Conservation (phyloP, 106 monocot species). For the Dioscorea alata region DNA sequence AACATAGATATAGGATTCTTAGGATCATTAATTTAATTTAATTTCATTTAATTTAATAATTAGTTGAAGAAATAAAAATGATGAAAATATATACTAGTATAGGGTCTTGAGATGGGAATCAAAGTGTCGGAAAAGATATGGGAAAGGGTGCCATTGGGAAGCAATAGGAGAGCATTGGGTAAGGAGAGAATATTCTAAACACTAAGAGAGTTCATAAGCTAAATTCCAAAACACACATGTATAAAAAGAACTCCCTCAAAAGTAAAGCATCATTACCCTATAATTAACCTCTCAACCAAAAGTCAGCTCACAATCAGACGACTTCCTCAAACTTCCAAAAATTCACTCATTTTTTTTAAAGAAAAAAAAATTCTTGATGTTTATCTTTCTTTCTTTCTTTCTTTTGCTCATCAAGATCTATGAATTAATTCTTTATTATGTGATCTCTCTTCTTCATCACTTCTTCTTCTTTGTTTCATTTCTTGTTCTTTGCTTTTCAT, state of each 20-base stretch:
- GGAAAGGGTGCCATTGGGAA: background rate
- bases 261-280: slow-evolving; percentile 14
- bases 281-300: slow-evolving; percentile 9
- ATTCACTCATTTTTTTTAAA: background rate
- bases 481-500: too few species aligned
- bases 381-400: too few species aligned
- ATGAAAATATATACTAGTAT: background rate
- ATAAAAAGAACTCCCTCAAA: slow-evolving; percentile 6
- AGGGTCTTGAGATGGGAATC: slow-evolving; percentile 6
- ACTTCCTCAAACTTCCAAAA: slow-evolving; percentile 14
- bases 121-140: background rate
- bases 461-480: too few species aligned
- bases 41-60: too few species aligned
- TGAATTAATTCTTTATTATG: too few species aligned
- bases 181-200: slow-evolving; percentile 17
- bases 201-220: slow-evolving; percentile 14
- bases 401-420: too few species aligned
- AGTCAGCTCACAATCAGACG: slow-evolving; percentile 29
- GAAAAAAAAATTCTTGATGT: too few species aligned
- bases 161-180: slow-evolving; percentile 1
- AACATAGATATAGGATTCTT: too few species aligned
- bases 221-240: slow-evolving; percentile 19
- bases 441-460: too few species aligned
- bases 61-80: too few species aligned
- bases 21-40: too few species aligned